Conservation (phyloP, 495 filamentous ascomycete species). For the Hypoxylon crocopeplum region DNA sequence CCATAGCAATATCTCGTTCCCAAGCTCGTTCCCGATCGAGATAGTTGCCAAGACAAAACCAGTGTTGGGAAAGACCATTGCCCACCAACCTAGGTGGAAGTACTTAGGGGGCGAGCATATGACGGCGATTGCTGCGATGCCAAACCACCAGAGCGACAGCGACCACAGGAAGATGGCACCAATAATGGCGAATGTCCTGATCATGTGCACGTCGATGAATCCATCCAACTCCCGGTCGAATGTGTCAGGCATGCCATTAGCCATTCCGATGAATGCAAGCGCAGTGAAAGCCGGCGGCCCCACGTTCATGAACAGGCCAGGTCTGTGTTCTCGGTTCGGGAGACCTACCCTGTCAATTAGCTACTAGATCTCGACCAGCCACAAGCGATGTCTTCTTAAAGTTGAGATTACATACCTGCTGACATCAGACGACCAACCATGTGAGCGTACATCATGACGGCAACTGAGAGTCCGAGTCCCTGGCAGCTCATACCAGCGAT, state of each 20-base stretch:
- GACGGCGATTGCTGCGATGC: constrained; percentile 60
- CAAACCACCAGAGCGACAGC: constrained; percentile 76
- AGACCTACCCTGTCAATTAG: constrained; percentile 43
- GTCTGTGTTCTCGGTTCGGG: constrained; percentile 56
- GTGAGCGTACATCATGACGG: constrained; percentile 60
- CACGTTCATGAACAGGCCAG: constrained; percentile 76
- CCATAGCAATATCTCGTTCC: constrained; percentile 51
- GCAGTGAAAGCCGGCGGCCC: constrained; percentile 73
- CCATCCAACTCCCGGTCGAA: constrained; percentile 40
- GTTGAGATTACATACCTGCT: constrained; percentile 55
- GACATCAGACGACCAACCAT: constrained; percentile 70
- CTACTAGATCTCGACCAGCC: background rate
- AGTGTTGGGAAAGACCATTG: constrained; percentile 66
- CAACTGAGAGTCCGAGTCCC: constrained; percentile 59
- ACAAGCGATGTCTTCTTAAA: background rate
- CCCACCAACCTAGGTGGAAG: constrained; percentile 65
- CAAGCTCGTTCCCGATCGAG: constrained; percentile 51
- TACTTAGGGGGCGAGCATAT: constrained; percentile 55
- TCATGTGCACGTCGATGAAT: constrained; percentile 44
- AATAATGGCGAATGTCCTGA: constrained; percentile 60
- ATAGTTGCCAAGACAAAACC: constrained; percentile 62
- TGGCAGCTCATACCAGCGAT: constrained; percentile 59
- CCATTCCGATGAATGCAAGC: constrained; percentile 71
- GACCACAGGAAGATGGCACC: constrained; percentile 72
- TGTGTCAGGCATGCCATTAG: constrained; percentile 50